A percentile compares a stretch with the other conserved stretches of the same genome.
Conservation (phyloP, 176 grass and related monocot species). For the Elaeis guineensis region DNA sequence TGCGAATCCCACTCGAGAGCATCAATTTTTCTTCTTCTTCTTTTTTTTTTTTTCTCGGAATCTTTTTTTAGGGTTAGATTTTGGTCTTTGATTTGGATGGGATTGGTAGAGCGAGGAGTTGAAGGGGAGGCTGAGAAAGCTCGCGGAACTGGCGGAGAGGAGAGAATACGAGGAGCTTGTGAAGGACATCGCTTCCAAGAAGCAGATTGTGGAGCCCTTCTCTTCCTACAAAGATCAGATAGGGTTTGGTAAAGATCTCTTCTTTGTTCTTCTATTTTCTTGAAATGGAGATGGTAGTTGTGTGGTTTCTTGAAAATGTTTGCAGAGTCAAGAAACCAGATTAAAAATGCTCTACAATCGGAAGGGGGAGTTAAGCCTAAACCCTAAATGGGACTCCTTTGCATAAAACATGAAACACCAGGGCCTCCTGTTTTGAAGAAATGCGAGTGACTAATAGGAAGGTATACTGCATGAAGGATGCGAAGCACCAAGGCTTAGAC, state of each 20-base stretch:
- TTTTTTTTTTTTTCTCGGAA: neutral
- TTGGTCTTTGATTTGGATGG: neutral
- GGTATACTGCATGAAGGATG: too few relatives aligned
- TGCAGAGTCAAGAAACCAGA: too few relatives aligned
- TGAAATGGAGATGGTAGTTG: too few relatives aligned
- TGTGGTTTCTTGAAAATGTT: too few relatives aligned
- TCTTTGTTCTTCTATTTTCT: neutral
- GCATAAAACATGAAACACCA: too few relatives aligned
- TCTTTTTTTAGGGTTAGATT: neutral
- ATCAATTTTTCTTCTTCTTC: neutral
- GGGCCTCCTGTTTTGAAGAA: too few relatives aligned
- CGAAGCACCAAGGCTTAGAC: too few relatives aligned
- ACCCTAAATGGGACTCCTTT: too few relatives aligned
- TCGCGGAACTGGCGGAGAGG: slow-evolving; percentile 69
- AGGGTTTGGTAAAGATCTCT: slow-evolving; percentile 51
- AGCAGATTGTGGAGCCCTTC: slow-evolving; percentile 58
- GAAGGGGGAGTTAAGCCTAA: too few relatives aligned
- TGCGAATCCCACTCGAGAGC: slow-evolving; percentile 1
- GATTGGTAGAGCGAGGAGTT: slow-evolving; percentile 65
- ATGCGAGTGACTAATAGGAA: too few relatives aligned
- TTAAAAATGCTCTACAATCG: too few relatives aligned
- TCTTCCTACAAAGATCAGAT: slow-evolving; percentile 97
- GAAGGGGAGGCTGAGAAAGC: slow-evolving; percentile 72
- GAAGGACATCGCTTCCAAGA: slow-evolving; percentile 54
- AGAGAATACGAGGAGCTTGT: slow-evolving; percentile 78